Evolutionary conservation across 805 yeast species (phyloP).

Genomic region (Candida koratica): DNA sequence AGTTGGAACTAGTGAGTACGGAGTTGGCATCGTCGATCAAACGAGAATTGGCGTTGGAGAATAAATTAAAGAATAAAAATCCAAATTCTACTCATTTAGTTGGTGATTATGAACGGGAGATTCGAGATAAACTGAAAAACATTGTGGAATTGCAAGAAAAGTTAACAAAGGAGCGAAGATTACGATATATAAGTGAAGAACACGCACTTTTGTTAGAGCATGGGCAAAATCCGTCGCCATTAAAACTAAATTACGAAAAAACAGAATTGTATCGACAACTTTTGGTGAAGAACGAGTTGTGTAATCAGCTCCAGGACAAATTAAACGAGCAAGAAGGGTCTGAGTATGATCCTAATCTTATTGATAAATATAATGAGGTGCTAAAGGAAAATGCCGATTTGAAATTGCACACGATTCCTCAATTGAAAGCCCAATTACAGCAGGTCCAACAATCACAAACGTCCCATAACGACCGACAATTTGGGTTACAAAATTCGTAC

Average conservation of each 20-base stretch:
- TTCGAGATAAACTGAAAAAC: constrained; percentile 29
- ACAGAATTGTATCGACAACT: constrained; percentile 48
- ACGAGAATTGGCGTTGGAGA: constrained; percentile 62
- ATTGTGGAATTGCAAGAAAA: constrained; percentile 54
- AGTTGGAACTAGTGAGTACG: constrained; percentile 62
- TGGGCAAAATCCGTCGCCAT: constrained; percentile 49
- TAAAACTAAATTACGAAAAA: constrained; percentile 55
- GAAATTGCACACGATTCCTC: constrained; percentile 43
- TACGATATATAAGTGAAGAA: constrained; percentile 68
- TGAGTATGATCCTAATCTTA: constrained; percentile 33
- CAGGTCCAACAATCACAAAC: background rate
- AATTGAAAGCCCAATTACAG: constrained; percentile 32
- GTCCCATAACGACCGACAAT: constrained; percentile 7
- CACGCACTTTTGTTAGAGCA: constrained; percentile 55
- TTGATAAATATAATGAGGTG: constrained; percentile 38
- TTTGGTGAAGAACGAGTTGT: constrained; percentile 44
- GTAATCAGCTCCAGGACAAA: constrained; percentile 46
- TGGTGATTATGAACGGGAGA: constrained; percentile 42
- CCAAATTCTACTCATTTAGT: background rate
- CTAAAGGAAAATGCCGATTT: constrained; percentile 39
- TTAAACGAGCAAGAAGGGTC: constrained; percentile 33
- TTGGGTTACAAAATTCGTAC: constrained; percentile 7
- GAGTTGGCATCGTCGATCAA: constrained; percentile 71
- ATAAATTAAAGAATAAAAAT: constrained; percentile 25
- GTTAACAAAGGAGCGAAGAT: constrained; percentile 59